Evolutionary conservation across 1,139 yeast species (phyloP), one percentile per base, ranked within the genome.

Genomic region (Lodderomyces orthopsilosis): DNA sequence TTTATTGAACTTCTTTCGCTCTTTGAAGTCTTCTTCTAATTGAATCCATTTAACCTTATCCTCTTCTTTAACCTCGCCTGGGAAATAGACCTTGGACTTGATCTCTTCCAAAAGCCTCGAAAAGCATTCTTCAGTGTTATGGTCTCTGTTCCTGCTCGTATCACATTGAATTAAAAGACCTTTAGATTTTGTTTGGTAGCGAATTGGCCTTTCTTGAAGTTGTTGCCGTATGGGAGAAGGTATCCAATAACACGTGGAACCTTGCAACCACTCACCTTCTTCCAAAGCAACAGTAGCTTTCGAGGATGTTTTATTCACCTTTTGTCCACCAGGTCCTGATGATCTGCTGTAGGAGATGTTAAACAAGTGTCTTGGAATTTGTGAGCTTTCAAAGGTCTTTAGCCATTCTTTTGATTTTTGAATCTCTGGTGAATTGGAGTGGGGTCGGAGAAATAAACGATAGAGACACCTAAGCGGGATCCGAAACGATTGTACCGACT

Each of bases 321-420:
- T 87, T 55, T 91, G 98, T 0, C 98, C 98, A 0, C 98, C 98
- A 0, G 96, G 91, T 0, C 98, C 98, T 10, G 95, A 84, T 0
- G 95, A 77, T 48, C 95, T 66, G 42, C 88, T 79, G 61, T 70
- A 90, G 0, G 79, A 60, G 2, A 83, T 63, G 1, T 67, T 64
- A 55, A 86, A 86, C 17, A 66, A 56, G 24, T 62, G 56, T 9
- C 64, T 58, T 0, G 93, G 94, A 1, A 85, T 66, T 4, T 62
- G 52, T 0, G 53, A 38, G 1, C 59, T 51, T 1, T 57, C 53
- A 46, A 76, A 66, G 0, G 50, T 43, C 2, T 57, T 51, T 4
- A 81, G 53, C 88, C 88, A 83, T 38, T 50, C 45, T 46, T 66
- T 66, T 13, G 81, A 73, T 7, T 42, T 42, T 4, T 53, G 55